Evolutionary conservation across 2,329 filamentous ascomycete species (phyloP).

Genomic region (Aspergillus sp.): DNA sequence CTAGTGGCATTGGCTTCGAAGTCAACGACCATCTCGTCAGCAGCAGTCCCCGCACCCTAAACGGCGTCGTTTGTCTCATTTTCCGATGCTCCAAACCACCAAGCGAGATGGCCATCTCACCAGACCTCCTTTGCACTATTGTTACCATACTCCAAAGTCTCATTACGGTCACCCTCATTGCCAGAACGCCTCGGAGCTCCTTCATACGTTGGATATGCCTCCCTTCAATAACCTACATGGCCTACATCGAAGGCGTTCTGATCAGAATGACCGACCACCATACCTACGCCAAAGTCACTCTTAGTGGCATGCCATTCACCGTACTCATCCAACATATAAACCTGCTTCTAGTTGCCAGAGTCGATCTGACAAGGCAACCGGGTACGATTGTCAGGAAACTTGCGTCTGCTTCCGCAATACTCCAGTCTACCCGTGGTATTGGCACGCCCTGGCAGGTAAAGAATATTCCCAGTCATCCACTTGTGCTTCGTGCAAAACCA

Average conservation of each 20-base stretch:
- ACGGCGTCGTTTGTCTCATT: too few species aligned
- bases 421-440: conserved; percentile 22
- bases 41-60: background rate
- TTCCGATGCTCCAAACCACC: too few species aligned
- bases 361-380: background rate
- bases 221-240: background rate
- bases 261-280: background rate
- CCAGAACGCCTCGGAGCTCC: background rate
- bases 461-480: conserved; percentile 14
- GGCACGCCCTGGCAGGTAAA: conserved; percentile 26
- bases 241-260: background rate
- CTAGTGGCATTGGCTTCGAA: background rate
- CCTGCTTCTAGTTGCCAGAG: background rate
- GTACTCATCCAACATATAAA: background rate
- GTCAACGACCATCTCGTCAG: background rate
- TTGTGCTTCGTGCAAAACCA: background rate
- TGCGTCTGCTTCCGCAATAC: background rate
- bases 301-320: conserved; percentile 1
- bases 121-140: background rate
- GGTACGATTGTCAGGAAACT: background rate
- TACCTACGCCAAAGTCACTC: background rate
- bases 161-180: background rate
- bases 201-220: conserved; percentile 1
- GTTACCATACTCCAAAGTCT: background rate
- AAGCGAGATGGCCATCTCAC: background rate